Evolutionary conservation across 1,284 basidiomycete genomes (phyloP).

Genomic region (Cryptococcus sp.): DNA sequence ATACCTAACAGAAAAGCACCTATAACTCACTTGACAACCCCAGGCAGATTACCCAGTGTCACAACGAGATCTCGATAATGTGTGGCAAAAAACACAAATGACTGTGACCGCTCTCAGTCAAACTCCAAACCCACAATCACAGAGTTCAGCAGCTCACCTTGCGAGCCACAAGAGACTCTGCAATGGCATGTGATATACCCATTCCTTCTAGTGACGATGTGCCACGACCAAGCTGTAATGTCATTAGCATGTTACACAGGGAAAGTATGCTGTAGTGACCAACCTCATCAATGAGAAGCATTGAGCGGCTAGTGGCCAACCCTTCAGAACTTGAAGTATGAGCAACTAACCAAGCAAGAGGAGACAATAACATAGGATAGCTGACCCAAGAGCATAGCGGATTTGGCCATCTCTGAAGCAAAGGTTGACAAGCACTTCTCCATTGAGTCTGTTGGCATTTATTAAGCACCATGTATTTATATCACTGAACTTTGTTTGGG

Average conservation of each 20-base stretch:
- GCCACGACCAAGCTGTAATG: slow-evolving; percentile 57
- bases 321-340: slow-evolving; percentile 51
- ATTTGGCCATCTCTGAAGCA: slow-evolving; percentile 84
- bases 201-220: slow-evolving; percentile 82
- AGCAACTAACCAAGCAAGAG: background rate
- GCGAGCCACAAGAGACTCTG: slow-evolving; percentile 72
- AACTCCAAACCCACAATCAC: background rate
- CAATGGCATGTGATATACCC: slow-evolving; percentile 87
- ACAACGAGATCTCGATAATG: slow-evolving; percentile 52
- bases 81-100: slow-evolving; percentile 87
- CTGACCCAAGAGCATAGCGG: slow-evolving; percentile 78
- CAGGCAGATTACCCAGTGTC: slow-evolving; percentile 35
- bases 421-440: slow-evolving; percentile 88
- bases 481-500: no score
- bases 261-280: no score
- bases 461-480: no score
- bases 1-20: background rate
- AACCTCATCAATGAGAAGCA: slow-evolving; percentile 87
- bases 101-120: slow-evolving; percentile 50
- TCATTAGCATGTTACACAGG: no score
- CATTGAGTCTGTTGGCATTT: slow-evolving; percentile 58
- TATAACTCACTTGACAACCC: slow-evolving; percentile 25
- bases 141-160: slow-evolving; percentile 55
- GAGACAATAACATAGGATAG: background rate
- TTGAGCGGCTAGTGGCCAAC: slow-evolving; percentile 65